Evolutionary conservation across 768 basidiomycete species (phyloP), one percentile per base, ranked within the genome.

Genomic region (Lactarius hatsudake): DNA sequence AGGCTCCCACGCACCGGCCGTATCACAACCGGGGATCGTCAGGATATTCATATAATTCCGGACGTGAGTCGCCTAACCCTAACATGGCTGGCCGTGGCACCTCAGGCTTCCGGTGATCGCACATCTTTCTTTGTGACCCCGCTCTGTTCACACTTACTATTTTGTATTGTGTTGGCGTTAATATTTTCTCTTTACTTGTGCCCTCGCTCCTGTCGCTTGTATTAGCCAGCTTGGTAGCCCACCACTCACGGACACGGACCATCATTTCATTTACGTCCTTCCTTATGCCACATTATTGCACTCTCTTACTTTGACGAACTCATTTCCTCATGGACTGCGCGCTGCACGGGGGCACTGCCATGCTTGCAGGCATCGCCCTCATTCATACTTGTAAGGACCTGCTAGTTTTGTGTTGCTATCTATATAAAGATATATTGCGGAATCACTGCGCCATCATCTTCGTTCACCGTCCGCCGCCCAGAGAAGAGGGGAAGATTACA

Each of bases 1-100:
- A 89, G 71, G 87, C 88, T 6, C 84, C 89, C 1, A 73, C 86
- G 1, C 87, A 90, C 72, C 81, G 90, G 64, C 87, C 87, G 1
- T 76, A 81, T 28, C 72, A 74, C 5, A 69, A 70, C 30, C 69
- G 73, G 26, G 73, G 72, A 6, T 69, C 32, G 43, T 67, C 67
- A 43, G 55, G 71, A 36, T 71, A 72, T 30, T 68, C 75, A 15
- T 73, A 74, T 2, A 56, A 66, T 9, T 64, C 72, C 1, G 70
- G 71, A 45, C 71, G 69, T 15, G 64, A 66, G 13, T 69, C 72
- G 1, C 64, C 68, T 4, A 57, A 34, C 28, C 15, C 26, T 23
- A 67, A 67, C 45, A 20, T 42, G 38, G 62, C 66, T 3, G 69
- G 69, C 10, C 60, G 61, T 7, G 63, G 67, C 23, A 55, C 42